A percentile compares a stretch with the other conserved stretches of the same genome.
phyloP scores from a whole-genome alignment of 2,329 filamentous ascomycete genomes.

The Diaporthe sp. region DNA sequence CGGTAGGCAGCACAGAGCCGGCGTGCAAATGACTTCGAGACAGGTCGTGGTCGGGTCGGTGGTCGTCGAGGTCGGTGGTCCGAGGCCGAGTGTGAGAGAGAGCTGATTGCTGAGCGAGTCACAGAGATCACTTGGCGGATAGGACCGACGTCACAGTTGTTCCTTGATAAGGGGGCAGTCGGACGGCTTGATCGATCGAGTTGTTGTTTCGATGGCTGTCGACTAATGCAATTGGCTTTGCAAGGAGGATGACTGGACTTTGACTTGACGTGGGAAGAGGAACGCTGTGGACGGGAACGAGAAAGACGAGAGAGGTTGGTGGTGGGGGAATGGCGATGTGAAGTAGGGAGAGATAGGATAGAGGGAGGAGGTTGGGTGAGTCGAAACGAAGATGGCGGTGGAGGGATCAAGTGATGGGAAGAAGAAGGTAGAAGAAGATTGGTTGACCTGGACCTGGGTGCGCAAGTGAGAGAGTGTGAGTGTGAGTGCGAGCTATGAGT shows the following conservation, averaged over 20 bases:
- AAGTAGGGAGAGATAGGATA: constrained; percentile 36
- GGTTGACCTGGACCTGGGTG: constrained; percentile 31
- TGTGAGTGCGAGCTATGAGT: constrained; percentile 19
- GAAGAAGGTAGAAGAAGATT: constrained; percentile 40
- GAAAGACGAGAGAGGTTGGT: constrained; percentile 37
- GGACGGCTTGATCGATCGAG: constrained; percentile 15
- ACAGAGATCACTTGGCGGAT: constrained; percentile 28
- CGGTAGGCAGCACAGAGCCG: constrained; percentile 29
- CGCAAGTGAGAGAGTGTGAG: constrained; percentile 18
- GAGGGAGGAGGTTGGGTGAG: constrained; percentile 38
- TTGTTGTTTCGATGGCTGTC: constrained; percentile 30
- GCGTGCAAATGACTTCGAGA: constrained; percentile 36
- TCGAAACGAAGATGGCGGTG: constrained; percentile 37
- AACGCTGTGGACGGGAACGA: constrained; percentile 32
- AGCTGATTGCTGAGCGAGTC: constrained; percentile 33
- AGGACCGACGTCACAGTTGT: constrained; percentile 34
- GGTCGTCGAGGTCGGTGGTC: constrained; percentile 34
- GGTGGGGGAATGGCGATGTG: constrained; percentile 31
- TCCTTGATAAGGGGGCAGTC: constrained; percentile 13
- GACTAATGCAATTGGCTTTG: constrained; percentile 30
- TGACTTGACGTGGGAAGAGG: constrained; percentile 29
- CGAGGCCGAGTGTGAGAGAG: constrained; percentile 28
- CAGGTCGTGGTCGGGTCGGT: constrained; percentile 34
- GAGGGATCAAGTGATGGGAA: constrained; percentile 41
- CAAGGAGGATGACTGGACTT: constrained; percentile 30